Conservation (phyloP, 331 rosid species). For the Erythrophleum ivorense region DNA sequence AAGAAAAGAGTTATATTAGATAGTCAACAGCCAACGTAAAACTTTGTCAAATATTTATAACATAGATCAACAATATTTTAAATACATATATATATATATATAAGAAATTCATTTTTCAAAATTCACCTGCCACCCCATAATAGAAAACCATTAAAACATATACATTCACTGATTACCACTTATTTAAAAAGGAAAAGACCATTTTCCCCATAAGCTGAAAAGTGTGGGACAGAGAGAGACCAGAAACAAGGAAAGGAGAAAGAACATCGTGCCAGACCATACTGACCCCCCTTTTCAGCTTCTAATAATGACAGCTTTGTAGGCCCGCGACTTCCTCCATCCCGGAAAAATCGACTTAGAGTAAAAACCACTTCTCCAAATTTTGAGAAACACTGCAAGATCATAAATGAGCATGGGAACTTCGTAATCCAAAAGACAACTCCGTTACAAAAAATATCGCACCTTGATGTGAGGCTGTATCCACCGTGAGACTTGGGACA, state of each 20-base stretch:
- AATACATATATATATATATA: too few relatives aligned
- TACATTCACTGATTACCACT: background rate
- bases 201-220: background rate
- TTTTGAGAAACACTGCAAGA: constrained; percentile 76
- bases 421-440: constrained; percentile 27
- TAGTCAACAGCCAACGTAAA: too few relatives aligned
- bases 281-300: constrained; percentile 63
- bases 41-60: too few relatives aligned
- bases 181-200: constrained; percentile 13
- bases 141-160: background rate
- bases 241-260: constrained; percentile 9
- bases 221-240: constrained; percentile 2
- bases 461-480: constrained; percentile 97
- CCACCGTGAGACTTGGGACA: constrained; percentile 90
- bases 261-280: constrained; percentile 35
- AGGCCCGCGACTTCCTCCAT: constrained; percentile 59
- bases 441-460: constrained; percentile 37
- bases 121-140: constrained; percentile 10
- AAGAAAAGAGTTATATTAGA: background rate
- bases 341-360: constrained; percentile 86
- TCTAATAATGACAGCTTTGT: constrained; percentile 61
- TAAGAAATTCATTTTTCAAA: background rate
- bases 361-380: constrained; percentile 89
- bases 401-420: constrained; percentile 39
- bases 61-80: too few relatives aligned